Conservation (phyloP, 805 yeast species). For the Myxozyma sirexii region DNA sequence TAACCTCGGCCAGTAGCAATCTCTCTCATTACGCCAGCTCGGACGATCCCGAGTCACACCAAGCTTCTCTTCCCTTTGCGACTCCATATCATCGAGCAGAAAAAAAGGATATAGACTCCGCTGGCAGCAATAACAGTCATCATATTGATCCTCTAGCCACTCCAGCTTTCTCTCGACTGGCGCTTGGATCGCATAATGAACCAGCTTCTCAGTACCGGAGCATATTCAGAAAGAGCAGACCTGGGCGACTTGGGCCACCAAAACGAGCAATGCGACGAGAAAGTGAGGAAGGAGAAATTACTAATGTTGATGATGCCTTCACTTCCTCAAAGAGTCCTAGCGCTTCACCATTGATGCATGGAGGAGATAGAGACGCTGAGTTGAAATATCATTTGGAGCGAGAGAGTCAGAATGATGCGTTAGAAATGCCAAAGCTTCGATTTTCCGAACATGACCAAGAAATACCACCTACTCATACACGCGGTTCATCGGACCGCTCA, state of each 20-base stretch:
- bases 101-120: not conserved
- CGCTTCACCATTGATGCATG: not conserved
- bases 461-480: conserved; percentile 33
- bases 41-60: not conserved
- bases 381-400: not conserved
- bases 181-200: conserved; percentile 32
- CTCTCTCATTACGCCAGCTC: not conserved
- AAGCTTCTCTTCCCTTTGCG: not conserved
- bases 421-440: not conserved
- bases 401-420: not conserved
- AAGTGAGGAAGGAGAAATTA: conserved; percentile 23
- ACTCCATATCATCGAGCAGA: not conserved
- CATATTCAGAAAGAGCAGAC: conserved; percentile 40
- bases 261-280: conserved; percentile 40
- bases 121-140: not conserved
- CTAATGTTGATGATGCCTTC: not conserved
- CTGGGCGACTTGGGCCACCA: conserved; percentile 45
- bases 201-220: conserved; percentile 38
- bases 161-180: conserved; percentile 27
- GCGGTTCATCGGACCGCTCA: conserved; percentile 6
- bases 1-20: not conserved
- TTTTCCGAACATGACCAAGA: conserved; percentile 34
- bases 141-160: conserved; percentile 7
- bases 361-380: not conserved
- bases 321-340: conserved; percentile 7